phyloP scores from a whole-genome alignment of 2,329 filamentous ascomycete genomes.

The Metarhizium sp. region DNA sequence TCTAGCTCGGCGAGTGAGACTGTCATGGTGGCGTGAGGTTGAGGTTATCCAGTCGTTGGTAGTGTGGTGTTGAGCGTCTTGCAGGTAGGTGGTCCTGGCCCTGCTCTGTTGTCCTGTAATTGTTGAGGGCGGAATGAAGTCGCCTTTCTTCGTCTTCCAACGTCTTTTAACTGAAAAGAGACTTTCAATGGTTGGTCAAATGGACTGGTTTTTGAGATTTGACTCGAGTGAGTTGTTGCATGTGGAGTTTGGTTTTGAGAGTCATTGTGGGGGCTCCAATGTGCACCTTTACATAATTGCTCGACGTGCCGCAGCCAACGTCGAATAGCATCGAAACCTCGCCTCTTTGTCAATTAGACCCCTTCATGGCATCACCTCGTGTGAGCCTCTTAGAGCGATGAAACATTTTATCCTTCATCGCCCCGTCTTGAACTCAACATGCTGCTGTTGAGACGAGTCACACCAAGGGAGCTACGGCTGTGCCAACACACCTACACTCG shows the following conservation, averaged over 20 bases:
- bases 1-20: slow-evolving; percentile 43
- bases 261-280: neutral
- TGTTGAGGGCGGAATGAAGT: too few species aligned
- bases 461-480: neutral
- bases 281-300: neutral
- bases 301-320: neutral
- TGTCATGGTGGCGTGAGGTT: slow-evolving; percentile 13
- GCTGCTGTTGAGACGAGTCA: slow-evolving; percentile 2
- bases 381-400: neutral
- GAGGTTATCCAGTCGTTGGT: neutral
- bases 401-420: neutral
- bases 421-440: neutral
- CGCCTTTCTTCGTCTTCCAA: too few species aligned
- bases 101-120: too few species aligned
- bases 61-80: too few species aligned
- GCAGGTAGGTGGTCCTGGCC: too few species aligned
- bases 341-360: neutral
- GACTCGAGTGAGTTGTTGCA: too few species aligned
- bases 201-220: too few species aligned
- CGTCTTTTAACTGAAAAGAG: too few species aligned
- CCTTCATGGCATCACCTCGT: neutral
- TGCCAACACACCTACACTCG: neutral
- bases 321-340: too few species aligned
- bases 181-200: too few species aligned
- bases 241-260: too few species aligned